Conservation (phyloP, 2,329 filamentous ascomycete species). For the Fusarium goolgardi region DNA sequence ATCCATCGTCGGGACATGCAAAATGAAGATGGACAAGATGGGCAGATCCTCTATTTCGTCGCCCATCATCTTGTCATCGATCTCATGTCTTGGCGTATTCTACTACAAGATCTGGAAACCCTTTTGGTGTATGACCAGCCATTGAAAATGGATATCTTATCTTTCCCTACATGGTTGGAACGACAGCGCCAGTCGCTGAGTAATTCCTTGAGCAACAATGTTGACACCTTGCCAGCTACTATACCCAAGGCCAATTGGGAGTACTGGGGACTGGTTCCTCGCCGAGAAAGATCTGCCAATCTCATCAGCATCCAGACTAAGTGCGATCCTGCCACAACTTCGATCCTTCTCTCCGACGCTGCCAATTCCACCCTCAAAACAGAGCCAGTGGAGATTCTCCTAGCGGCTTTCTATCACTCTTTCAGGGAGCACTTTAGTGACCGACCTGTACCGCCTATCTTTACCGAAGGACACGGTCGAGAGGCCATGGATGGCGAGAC, state of each 20-base stretch:
- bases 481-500: background rate
- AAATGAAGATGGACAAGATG: background rate
- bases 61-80: slow-evolving; percentile 8
- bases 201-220: background rate
- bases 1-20: background rate
- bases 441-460: background rate
- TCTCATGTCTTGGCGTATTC: slow-evolving; percentile 3
- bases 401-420: background rate
- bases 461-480: slow-evolving; percentile 4
- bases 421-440: background rate
- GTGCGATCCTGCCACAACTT: slow-evolving; percentile 5
- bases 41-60: background rate
- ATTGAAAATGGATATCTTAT: background rate
- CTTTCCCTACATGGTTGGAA: slow-evolving; percentile 6
- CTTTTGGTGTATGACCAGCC: background rate
- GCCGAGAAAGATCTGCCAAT: background rate
- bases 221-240: background rate
- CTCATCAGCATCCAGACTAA: background rate
- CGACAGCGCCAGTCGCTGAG: background rate
- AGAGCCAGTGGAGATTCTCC: background rate
- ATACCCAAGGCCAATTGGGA: background rate
- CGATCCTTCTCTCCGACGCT: background rate
- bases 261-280: slow-evolving; percentile 3
- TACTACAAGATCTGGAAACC: slow-evolving; percentile 1
- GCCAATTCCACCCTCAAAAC: background rate